Evolutionary conservation across 2,329 filamentous ascomycete genomes (phyloP).

Genomic region (Fusarium chlamydosporum): DNA sequence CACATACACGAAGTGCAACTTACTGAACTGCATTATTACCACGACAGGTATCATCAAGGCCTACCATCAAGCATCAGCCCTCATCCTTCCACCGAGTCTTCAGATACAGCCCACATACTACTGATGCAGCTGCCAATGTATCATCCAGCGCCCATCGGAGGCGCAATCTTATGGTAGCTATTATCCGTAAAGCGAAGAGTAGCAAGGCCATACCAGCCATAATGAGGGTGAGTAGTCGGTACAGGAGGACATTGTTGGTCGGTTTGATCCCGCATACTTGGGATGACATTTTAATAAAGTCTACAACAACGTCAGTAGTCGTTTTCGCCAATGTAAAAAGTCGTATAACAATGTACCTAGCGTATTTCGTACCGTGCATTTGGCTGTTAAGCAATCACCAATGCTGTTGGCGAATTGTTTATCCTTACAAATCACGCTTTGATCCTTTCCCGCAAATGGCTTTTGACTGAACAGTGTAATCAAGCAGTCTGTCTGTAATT

Average conservation of each 20-base stretch:
- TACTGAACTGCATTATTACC: slow-evolving; percentile 1
- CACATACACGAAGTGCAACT: neutral
- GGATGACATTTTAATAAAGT: slow-evolving; percentile 22
- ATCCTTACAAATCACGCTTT: neutral
- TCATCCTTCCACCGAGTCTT: neutral
- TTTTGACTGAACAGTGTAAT: neutral
- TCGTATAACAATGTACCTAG: neutral
- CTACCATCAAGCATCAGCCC: neutral
- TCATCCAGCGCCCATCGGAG: slow-evolving; percentile 24
- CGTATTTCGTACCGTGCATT: slow-evolving; percentile 15
- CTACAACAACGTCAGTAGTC: neutral
- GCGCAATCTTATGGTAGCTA: neutral
- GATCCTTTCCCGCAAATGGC: neutral
- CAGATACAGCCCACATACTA: neutral
- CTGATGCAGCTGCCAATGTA: neutral
- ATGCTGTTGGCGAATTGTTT: slow-evolving; percentile 8
- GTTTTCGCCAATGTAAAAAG: rapidly evolving
- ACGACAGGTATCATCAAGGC: slow-evolving; percentile 1
- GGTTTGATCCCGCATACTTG: slow-evolving; percentile 9
- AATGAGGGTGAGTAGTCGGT: neutral
- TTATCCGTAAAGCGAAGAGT: slow-evolving; percentile 14
- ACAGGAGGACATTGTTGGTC: neutral
- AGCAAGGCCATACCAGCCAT: neutral
- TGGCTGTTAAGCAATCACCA: slow-evolving; percentile 4
- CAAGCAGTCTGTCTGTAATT: slow-evolving; percentile 1